Evolutionary conservation across 768 basidiomycete species (phyloP).

Genomic region (Leccinum subtestaceum): DNA sequence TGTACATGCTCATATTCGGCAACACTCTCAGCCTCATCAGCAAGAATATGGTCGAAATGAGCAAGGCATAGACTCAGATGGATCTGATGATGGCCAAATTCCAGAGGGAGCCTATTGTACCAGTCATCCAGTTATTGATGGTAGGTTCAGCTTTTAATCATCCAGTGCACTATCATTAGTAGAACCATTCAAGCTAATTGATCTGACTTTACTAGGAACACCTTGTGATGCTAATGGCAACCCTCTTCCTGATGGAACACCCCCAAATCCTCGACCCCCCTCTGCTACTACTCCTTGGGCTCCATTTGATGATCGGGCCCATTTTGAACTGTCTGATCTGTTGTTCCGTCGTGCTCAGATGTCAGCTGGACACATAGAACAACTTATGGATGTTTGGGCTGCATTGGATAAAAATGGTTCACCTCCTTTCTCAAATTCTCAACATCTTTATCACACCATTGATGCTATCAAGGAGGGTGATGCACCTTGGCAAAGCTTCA

Average conservation of each 20-base stretch:
- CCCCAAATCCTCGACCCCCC: not conserved
- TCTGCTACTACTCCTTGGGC: not conserved
- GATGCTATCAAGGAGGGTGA: not conserved
- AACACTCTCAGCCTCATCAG: not conserved
- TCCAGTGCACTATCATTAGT: no score
- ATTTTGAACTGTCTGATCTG: not conserved
- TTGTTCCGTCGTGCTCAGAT: not conserved
- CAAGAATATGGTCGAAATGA: not conserved
- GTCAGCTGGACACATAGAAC: not conserved
- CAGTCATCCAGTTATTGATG: not conserved
- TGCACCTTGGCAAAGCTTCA: not conserved
- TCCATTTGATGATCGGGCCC: not conserved
- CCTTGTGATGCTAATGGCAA: not conserved
- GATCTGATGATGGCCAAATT: not conserved
- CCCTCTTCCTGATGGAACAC: not conserved
- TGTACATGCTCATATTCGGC: not conserved
- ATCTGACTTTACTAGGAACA: not conserved
- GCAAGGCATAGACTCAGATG: not conserved
- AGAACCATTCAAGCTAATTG: no score
- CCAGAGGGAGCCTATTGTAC: not conserved
- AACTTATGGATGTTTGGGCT: not conserved
- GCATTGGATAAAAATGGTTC: not conserved
- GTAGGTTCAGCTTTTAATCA: not conserved
- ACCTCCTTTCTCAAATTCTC: not conserved
- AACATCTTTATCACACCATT: not conserved